phyloP scores from a whole-genome alignment of 257 asterid species.

The Solanum pinnatisectum region DNA sequence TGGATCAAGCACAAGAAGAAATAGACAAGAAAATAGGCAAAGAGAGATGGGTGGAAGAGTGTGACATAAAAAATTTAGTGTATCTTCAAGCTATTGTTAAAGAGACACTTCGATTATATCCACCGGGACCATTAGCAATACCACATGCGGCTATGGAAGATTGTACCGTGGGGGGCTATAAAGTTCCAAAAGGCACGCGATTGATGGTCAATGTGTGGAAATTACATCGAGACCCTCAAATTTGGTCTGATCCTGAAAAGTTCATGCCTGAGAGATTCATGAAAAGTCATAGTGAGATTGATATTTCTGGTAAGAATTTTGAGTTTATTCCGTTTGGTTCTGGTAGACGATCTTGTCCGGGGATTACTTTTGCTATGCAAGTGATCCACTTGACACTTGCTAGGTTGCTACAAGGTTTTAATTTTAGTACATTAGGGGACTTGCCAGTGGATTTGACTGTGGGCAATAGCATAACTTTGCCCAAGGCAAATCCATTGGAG shows the following conservation, averaged over 20 bases:
- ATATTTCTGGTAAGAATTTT: not conserved
- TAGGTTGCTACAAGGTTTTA: not conserved
- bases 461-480: not conserved
- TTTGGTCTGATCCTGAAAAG: not conserved
- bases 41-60: not conserved
- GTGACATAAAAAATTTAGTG: not conserved
- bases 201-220: not conserved
- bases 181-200: not conserved
- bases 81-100: not conserved
- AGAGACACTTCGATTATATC: not conserved
- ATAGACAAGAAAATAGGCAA: not conserved
- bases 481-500: not conserved
- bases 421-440: not conserved
- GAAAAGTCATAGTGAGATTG: not conserved
- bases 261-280: not conserved
- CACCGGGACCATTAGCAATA: not conserved
- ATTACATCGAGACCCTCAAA: not conserved
- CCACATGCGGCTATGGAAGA: not conserved
- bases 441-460: not conserved
- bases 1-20: not conserved
- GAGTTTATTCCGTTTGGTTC: not conserved
- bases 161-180: not conserved
- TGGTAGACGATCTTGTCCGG: not conserved
- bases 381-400: not conserved
- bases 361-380: not conserved